These are phyloP conservation scores for Raffaelea albimanens DNA, from an alignment of 2,329 filamentous ascomycete genomes.

Conservation along the genomic window DNA sequence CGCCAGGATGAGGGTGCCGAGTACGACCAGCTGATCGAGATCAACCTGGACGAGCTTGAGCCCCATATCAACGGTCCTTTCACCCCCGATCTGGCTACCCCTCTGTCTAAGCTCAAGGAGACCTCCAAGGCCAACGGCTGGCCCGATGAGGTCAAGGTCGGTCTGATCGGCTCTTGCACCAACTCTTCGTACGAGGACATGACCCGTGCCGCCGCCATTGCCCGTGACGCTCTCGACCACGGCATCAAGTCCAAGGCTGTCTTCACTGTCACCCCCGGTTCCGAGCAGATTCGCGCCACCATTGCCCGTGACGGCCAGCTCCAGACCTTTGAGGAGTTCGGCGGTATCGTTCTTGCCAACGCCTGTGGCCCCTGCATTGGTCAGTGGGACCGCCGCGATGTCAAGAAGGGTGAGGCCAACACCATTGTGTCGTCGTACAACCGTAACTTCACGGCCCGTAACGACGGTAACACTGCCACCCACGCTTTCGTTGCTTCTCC, in stretches of 20 bases:
- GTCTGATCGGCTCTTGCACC: constrained; percentile 96
- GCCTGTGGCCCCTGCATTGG: constrained; percentile 89
- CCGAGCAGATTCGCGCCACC: constrained; percentile 92
- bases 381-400: constrained; percentile 90
- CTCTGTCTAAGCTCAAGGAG: constrained; percentile 94
- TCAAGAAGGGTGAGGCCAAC: constrained; percentile 92
- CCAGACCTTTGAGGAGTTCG: constrained; percentile 91
- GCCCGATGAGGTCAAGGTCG: constrained; percentile 94
- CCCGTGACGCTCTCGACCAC: constrained; percentile 80
- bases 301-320: constrained; percentile 87
- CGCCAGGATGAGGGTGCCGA: constrained; percentile 81
- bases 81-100: constrained; percentile 94
- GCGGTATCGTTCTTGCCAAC: constrained; percentile 89
- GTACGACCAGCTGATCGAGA: constrained; percentile 93
- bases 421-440: constrained; percentile 99
- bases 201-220: constrained; percentile 86
- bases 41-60: constrained; percentile 91
- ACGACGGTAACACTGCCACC: constrained; percentile 47
- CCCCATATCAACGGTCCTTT: constrained; percentile 98
- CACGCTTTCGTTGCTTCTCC: constrained; percentile 39
- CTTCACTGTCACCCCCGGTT: constrained; percentile 93
- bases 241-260: constrained; percentile 88
- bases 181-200: constrained; percentile 85
- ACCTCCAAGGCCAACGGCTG: constrained; percentile 90
- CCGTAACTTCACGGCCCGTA: constrained; percentile 98